Evolutionary conservation across 1,284 basidiomycete species (phyloP).

Genomic region (Tranzscheliella williamsii): DNA sequence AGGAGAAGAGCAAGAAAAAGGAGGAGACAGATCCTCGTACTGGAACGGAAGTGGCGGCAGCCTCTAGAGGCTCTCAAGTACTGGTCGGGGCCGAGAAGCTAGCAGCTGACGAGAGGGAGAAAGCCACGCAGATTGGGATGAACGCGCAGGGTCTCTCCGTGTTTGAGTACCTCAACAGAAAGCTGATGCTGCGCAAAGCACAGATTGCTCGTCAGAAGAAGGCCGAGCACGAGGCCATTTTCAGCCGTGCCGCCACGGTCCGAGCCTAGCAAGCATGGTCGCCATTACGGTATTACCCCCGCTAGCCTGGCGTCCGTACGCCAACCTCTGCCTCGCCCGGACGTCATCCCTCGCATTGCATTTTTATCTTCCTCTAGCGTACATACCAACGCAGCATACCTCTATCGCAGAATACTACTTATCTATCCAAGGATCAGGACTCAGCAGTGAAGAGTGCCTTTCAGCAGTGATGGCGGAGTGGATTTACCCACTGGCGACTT

Average conservation of each 20-base stretch:
- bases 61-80: background rate
- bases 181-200: conserved; percentile 50
- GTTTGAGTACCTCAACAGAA: conserved; percentile 52
- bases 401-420: too few species aligned
- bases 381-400: too few species aligned
- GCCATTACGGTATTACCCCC: too few species aligned
- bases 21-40: background rate
- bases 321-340: too few species aligned
- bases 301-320: too few species aligned
- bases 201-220: conserved; percentile 43
- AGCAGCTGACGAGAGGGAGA: conserved; percentile 26
- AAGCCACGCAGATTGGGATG: conserved; percentile 30
- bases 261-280: conserved; percentile 13
- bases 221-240: conserved; percentile 45
- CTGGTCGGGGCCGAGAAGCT: background rate
- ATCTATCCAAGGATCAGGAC: too few species aligned
- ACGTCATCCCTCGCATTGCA: too few species aligned
- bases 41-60: background rate
- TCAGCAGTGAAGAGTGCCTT: too few species aligned
- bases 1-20: conserved; percentile 6
- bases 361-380: too few species aligned
- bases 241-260: conserved; percentile 41
- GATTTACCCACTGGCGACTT: too few species aligned
- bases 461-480: too few species aligned
- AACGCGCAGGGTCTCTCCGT: conserved; percentile 38